phyloP scores from a whole-genome alignment of 2,329 filamentous ascomycete genomes.

The Aspergillus pseudoglaucus region DNA sequence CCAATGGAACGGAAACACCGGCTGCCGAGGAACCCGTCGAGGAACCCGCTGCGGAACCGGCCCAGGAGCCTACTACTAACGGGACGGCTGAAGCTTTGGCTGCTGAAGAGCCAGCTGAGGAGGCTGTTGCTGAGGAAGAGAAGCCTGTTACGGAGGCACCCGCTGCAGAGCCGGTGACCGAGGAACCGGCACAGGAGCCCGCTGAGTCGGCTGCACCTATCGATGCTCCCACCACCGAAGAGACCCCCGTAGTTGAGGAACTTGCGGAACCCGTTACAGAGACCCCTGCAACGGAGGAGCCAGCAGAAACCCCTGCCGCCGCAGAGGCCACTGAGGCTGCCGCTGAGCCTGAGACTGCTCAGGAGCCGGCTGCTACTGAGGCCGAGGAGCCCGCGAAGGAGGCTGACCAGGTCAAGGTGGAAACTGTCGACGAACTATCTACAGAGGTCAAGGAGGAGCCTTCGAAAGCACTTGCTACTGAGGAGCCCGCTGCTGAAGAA shows the following conservation, averaged over 20 bases:
- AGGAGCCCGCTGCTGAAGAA: constrained; percentile 3
- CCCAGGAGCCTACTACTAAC: constrained; percentile 4
- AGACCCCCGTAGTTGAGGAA: constrained; percentile 4
- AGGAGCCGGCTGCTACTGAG: constrained; percentile 2
- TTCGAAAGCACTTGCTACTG: constrained; percentile 1
- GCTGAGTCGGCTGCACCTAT: constrained; percentile 3
- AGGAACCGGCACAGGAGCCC: constrained; percentile 4
- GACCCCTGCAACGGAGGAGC: constrained; percentile 1
- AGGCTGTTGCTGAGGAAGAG: constrained; percentile 1
- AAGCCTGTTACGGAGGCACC: constrained; percentile 1
- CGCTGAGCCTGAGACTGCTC: constrained; percentile 1
- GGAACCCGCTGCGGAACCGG: constrained; percentile 6
- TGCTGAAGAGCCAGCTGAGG: constrained; percentile 8
- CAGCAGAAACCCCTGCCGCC: too few species aligned
- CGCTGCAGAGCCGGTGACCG: background rate
- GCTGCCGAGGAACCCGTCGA: constrained; percentile 5
- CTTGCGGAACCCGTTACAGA: constrained; percentile 2
- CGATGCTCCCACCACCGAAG: constrained; percentile 4
- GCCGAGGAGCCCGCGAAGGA: too few species aligned
- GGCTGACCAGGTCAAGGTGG: background rate
- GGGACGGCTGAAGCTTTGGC: constrained; percentile 1
- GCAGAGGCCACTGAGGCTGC: background rate
- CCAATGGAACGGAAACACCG: constrained; percentile 3
- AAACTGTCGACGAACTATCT: constrained; percentile 1
- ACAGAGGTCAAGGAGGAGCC: background rate